Evolutionary conservation across 1,284 basidiomycete genomes (phyloP).

Genomic region (Microbotryum silenes-acaulis): DNA sequence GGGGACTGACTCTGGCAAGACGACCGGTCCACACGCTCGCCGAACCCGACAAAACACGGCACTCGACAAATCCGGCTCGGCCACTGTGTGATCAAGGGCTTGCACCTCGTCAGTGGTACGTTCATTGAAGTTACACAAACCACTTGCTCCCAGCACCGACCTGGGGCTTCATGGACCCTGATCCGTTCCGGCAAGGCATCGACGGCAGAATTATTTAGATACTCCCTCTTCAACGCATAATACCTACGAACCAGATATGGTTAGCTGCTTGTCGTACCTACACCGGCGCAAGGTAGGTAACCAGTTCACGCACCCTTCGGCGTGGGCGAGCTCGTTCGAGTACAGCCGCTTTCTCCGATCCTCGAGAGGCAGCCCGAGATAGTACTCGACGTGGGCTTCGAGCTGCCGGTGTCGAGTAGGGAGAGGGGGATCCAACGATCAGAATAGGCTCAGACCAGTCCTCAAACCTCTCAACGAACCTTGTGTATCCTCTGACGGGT

Average conservation of each 20-base stretch:
- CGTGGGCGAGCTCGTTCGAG: slow-evolving; percentile 20
- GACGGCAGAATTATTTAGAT: slow-evolving; percentile 25
- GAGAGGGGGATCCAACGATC: too few species aligned
- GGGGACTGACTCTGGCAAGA: slow-evolving; percentile 24
- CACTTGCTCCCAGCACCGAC: slow-evolving; percentile 1
- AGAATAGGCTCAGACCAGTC: neutral
- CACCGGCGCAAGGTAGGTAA: too few species aligned
- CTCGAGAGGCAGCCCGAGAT: slow-evolving; percentile 7
- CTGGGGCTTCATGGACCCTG: slow-evolving; percentile 10
- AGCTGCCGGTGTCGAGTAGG: slow-evolving; percentile 5
- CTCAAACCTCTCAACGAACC: neutral
- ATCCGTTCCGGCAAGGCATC: slow-evolving; percentile 23
- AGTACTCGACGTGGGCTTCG: slow-evolving; percentile 27
- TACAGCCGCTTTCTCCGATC: slow-evolving; percentile 20
- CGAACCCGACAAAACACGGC: slow-evolving; percentile 24
- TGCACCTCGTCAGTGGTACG: neutral
- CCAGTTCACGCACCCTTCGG: slow-evolving; percentile 11
- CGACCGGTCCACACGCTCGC: slow-evolving; percentile 22
- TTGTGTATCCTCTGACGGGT: slow-evolving; percentile 27
- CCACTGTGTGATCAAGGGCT: slow-evolving; percentile 3
- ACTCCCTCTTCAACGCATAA: slow-evolving; percentile 19
- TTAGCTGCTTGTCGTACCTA: neutral
- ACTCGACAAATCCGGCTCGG: slow-evolving; percentile 20
- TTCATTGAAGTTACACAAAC: neutral
- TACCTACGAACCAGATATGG: slow-evolving; percentile 5